These are phyloP conservation scores for Sherardia arvensis DNA, from an alignment of 257 asterid species.

Conservation along the genomic window DNA sequence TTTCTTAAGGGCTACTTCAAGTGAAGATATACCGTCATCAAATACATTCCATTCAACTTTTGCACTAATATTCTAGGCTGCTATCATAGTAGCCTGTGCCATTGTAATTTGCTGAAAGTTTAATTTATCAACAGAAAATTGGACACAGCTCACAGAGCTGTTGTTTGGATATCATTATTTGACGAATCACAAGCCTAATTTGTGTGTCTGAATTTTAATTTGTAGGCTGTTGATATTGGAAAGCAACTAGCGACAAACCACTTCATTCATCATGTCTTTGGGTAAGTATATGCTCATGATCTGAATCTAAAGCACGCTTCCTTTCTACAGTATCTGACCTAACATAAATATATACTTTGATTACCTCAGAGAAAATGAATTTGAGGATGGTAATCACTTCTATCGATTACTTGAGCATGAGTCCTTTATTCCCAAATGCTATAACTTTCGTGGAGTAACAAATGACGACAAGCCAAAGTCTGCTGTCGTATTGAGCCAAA, in stretches of 20 bases:
- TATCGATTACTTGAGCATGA: constrained; percentile 89
- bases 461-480: constrained; percentile 56
- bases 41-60: not conserved
- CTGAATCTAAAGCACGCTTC: not conserved
- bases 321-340: constrained; percentile 4
- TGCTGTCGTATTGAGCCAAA: constrained; percentile 42
- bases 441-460: constrained; percentile 64
- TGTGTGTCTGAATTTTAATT: not conserved
- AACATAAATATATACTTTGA: not conserved
- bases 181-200: not conserved
- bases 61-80: not conserved
- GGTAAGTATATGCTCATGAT: constrained; percentile 40
- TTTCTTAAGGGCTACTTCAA: no score
- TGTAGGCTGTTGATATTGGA: constrained; percentile 76
- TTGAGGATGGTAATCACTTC: constrained; percentile 79
- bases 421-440: constrained; percentile 69
- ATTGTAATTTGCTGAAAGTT: not conserved
- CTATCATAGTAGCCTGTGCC: not conserved
- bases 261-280: constrained; percentile 75
- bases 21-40: not conserved
- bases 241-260: constrained; percentile 64
- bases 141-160: not conserved
- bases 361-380: constrained; percentile 57
- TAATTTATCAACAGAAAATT: not conserved
- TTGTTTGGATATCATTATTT: not conserved